phyloP scores from a whole-genome alignment of 2,329 filamentous ascomycete genomes.

The Lachnellula occidentalis region DNA sequence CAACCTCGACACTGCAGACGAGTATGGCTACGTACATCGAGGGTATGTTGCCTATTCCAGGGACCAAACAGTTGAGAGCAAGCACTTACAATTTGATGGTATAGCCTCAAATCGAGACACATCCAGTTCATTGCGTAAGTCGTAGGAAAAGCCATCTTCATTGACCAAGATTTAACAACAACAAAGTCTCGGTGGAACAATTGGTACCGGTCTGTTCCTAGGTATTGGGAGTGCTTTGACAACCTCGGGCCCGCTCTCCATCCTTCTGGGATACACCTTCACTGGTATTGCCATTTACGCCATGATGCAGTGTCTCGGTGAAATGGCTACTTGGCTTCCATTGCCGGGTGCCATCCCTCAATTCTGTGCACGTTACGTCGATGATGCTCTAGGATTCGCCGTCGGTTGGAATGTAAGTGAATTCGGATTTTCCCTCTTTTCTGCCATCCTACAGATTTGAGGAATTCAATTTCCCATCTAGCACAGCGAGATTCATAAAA shows the following conservation, averaged over 20 bases:
- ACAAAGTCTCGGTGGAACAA: conserved; percentile 52
- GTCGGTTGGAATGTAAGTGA: conserved; percentile 53
- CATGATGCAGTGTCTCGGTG: conserved; percentile 46
- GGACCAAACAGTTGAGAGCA: background rate
- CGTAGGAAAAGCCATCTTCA: no score
- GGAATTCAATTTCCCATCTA: background rate
- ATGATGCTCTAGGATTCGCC: conserved; percentile 50
- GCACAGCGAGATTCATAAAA: background rate
- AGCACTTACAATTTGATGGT: conserved; percentile 2
- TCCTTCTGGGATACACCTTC: conserved; percentile 47
- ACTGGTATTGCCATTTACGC: conserved; percentile 46
- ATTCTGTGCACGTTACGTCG: conserved; percentile 39
- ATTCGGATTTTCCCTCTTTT: conserved; percentile 41
- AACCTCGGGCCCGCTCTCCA: conserved; percentile 47
- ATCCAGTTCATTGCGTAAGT: conserved; percentile 58
- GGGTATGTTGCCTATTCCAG: conserved; percentile 32
- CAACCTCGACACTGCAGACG: conserved; percentile 43
- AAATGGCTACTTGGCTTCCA: conserved; percentile 47
- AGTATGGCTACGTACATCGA: conserved; percentile 46
- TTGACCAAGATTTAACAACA: no score
- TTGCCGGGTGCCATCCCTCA: conserved; percentile 47
- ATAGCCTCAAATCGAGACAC: conserved; percentile 40
- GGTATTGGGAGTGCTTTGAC: conserved; percentile 48
- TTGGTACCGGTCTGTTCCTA: conserved; percentile 50
- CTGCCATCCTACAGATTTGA: background rate